These are phyloP conservation scores for Pachyrhizus erosus DNA, from an alignment of 306 rosid species.

Conservation along the genomic window DNA sequence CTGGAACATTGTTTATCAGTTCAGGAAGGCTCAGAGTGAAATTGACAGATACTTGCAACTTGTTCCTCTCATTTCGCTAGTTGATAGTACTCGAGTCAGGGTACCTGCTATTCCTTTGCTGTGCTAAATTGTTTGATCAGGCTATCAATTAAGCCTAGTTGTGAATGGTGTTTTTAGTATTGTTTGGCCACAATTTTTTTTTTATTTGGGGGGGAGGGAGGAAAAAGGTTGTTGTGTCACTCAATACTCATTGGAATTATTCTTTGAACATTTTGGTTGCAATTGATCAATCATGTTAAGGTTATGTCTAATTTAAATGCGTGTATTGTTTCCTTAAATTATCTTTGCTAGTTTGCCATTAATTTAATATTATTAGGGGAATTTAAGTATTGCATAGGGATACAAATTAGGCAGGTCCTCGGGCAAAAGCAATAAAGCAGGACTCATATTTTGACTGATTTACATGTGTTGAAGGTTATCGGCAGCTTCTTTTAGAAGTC, in stretches of 20 bases:
- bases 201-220: no score
- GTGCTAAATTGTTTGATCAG: no score
- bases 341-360: slow-evolving; percentile 4
- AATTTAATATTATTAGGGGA: neutral
- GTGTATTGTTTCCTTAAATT: slow-evolving; percentile 14
- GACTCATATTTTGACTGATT: neutral
- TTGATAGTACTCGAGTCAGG: slow-evolving; percentile 94
- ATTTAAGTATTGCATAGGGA: neutral
- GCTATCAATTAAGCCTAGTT: no score
- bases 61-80: slow-evolving; percentile 92
- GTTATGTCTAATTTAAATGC: slow-evolving; percentile 7
- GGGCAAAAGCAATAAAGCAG: no score
- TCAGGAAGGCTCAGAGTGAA: slow-evolving; percentile 94
- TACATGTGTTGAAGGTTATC: slow-evolving; percentile 5
- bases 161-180: no score
- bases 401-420: neutral
- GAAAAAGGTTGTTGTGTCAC: no score
- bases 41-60: slow-evolving; percentile 88
- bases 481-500: slow-evolving; percentile 24
- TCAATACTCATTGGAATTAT: neutral
- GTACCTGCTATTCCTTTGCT: slow-evolving; percentile 50
- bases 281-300: slow-evolving; percentile 14
- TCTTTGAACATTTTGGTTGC: slow-evolving; percentile 14
- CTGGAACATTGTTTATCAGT: slow-evolving; percentile 96
- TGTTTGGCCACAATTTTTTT: no score